A percentile compares a stretch with the other conserved stretches of the same genome.
Conservation (phyloP, 495 filamentous ascomycete genomes). For the Penicillium coffeae region DNA sequence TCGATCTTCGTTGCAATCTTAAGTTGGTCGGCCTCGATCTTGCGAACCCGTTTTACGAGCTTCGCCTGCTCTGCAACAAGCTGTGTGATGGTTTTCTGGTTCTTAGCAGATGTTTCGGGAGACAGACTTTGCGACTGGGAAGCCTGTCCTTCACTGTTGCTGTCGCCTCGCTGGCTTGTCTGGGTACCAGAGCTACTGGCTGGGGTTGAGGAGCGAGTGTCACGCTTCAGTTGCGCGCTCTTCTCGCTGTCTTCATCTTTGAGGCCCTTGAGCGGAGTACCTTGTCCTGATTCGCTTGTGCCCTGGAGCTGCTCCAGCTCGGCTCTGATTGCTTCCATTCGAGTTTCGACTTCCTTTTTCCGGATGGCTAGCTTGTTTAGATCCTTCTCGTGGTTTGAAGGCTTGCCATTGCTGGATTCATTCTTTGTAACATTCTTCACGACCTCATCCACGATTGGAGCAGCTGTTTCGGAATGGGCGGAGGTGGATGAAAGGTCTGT, state of each 20-base stretch:
- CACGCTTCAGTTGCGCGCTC: conserved; percentile 27
- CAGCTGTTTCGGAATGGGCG: conserved; percentile 18
- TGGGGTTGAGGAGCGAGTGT: conserved; percentile 56
- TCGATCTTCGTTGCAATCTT: conserved; percentile 44
- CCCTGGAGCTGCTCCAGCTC: conserved; percentile 40
- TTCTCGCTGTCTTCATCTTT: conserved; percentile 44
- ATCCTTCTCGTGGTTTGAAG: conserved; percentile 64
- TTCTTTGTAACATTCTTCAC: conserved; percentile 24
- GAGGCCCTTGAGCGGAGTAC: conserved; percentile 11
- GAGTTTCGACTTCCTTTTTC: conserved; percentile 65
- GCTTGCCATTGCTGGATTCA: conserved; percentile 30
- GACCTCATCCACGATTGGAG: conserved; percentile 15
- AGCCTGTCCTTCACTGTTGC: conserved; percentile 8
- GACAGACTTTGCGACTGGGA: conserved; percentile 6
- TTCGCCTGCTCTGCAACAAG: conserved; percentile 37
- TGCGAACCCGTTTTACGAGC: conserved; percentile 33
- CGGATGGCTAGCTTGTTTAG: conserved; percentile 69
- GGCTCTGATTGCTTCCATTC: conserved; percentile 50
- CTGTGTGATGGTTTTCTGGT: conserved; percentile 27
- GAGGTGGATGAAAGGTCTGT: conserved; percentile 15
- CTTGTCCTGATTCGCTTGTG: conserved; percentile 16
- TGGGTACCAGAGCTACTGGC: conserved; percentile 58
- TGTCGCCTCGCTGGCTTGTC: conserved; percentile 41
- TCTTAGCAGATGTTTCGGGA: conserved; percentile 12
- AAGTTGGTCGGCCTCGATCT: conserved; percentile 36